These are phyloP conservation scores for Lactifluus rugatus DNA, from an alignment of 768 basidiomycete genomes.

Conservation along the genomic window DNA sequence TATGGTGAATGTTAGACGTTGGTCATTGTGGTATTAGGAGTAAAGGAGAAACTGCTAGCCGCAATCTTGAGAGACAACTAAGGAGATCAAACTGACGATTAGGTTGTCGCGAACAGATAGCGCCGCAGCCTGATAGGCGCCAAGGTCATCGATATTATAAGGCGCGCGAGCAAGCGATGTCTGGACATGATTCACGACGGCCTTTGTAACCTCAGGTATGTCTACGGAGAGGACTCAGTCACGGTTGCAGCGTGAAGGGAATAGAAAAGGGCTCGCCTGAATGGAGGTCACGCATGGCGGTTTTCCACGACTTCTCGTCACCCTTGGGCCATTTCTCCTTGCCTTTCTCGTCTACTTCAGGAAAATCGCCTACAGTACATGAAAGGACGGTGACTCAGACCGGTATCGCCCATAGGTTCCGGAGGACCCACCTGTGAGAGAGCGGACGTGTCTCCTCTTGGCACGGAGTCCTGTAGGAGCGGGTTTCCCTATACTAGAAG, in stretches of 20 bases:
- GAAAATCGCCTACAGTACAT: constrained; percentile 66
- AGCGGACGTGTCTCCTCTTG: constrained; percentile 19
- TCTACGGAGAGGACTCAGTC: constrained; percentile 32
- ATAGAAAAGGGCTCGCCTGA: constrained; percentile 33
- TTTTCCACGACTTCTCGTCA: constrained; percentile 68
- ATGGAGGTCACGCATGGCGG: constrained; percentile 46
- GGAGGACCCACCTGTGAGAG: constrained; percentile 41
- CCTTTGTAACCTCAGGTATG: constrained; percentile 53
- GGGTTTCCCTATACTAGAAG: constrained; percentile 6
- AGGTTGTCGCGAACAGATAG: constrained; percentile 83
- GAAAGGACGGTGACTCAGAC: neutral
- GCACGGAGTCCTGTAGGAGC: neutral
- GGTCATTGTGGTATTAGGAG: neutral
- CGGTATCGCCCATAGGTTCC: neutral
- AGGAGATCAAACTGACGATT: constrained; percentile 38
- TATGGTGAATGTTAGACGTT: neutral
- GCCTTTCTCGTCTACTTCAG: constrained; percentile 65
- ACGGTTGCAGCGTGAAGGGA: neutral
- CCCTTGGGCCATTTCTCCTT: constrained; percentile 83
- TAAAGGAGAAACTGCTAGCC: neutral
- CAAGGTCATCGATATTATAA: constrained; percentile 77
- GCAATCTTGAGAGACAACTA: neutral
- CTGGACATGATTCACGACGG: constrained; percentile 75
- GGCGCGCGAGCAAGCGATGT: constrained; percentile 86
- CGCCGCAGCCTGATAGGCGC: constrained; percentile 89